Base-by-base conservation (phyloP, 2,329 filamentous ascomycete species). In the Didymella segeticola region DNA sequence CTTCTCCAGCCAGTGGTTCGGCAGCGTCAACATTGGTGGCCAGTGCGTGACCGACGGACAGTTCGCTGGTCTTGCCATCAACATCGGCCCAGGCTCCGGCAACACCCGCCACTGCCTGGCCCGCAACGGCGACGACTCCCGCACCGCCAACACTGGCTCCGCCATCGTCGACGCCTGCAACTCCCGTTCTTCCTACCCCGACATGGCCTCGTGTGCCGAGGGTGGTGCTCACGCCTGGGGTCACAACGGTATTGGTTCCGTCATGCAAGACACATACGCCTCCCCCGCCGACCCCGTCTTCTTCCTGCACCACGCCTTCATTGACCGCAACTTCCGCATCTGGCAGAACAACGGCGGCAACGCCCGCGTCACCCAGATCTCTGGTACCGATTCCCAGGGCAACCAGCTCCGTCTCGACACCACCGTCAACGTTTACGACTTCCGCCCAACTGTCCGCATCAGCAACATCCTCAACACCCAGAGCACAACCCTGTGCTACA, bases 261-360 rank as follows among this genome's bases (percentile, higher is more conserved):
- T 72, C 45, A 74, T 72, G 70, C 55, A 56, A 30, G 72, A 73
- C 53, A 59, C 60, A 8, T 73, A 63, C 33, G 68, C 62, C 11
- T 74, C 73, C 2, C 68, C 69, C 37, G 63, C 61, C 17, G 72
- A 75, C 60, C 68, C 69, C n/a, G 53, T 75, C 54, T 83, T 83
- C 71, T 83, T 72, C 65, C 70, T 80, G 30, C 80, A 82, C 68
- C 80, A 83, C 58, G 75, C 67, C 14, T 78, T 78, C 64, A 75
- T 83, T 43, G 80, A 83, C 67, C 76, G 79, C 38, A 73, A 77
- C 36, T 82, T 75, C 73, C 79, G 78, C 73, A 78, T 80, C 56
- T 50, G 47, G 47, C 80, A 82, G 64, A 71, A 71, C 64, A 34
- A 36, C 22, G 58, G 70, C 55, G 36, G 60, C 12, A 53, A 47